Conservation (phyloP, 202 grass and related monocot species). For the Panicum hallii region DNA sequence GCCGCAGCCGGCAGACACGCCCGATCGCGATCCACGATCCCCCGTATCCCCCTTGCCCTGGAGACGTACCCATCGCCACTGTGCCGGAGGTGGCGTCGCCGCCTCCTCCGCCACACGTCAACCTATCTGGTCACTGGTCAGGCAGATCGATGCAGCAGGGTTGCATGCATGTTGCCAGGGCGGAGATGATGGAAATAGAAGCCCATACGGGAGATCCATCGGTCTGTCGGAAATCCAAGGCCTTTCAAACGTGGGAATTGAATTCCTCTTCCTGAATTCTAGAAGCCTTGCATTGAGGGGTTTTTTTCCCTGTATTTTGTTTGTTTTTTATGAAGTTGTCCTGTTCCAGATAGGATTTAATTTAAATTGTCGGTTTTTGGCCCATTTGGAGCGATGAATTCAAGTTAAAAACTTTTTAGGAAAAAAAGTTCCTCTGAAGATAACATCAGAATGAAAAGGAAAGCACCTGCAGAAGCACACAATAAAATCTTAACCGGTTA, state of each 20-base stretch:
- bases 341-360: background rate
- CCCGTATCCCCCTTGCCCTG: constrained; percentile 19
- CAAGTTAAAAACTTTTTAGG: background rate
- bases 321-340: background rate
- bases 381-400: background rate
- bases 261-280: background rate
- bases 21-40: constrained; percentile 2
- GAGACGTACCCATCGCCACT: constrained; percentile 38
- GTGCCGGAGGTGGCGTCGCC: background rate
- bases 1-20: constrained; percentile 21
- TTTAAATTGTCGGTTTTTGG: background rate
- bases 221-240: constrained; percentile 15
- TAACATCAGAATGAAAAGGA: background rate
- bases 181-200: background rate
- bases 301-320: background rate
- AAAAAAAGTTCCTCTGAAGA: no score
- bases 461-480: background rate
- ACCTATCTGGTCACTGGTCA: background rate
- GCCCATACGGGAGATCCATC: constrained; percentile 2
- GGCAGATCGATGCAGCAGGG: background rate
- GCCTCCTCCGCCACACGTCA: background rate
- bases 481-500: background rate
- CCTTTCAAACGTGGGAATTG: background rate
- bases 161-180: background rate
- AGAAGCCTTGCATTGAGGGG: background rate